A percentile compares a stretch with the other conserved stretches of the same genome.
phyloP scores from a whole-genome alignment of 352 stramenopile species.

The Peronospora farinosa region DNA sequence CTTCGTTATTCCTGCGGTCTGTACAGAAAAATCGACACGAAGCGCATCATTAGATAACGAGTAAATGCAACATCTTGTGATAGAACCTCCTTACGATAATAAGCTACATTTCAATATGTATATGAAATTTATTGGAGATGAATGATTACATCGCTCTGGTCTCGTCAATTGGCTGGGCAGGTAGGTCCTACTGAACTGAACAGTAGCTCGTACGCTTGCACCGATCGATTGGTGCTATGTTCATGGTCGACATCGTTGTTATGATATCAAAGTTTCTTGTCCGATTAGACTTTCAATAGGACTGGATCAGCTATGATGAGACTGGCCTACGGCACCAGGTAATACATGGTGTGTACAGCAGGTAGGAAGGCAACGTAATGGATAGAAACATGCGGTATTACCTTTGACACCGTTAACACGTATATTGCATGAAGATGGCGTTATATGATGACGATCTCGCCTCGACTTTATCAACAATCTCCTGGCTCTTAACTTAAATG shows the following conservation, averaged over 20 bases:
- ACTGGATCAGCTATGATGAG: not conserved
- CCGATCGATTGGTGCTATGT: conserved; percentile 2
- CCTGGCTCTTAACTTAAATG: conserved; percentile 28
- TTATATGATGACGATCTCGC: conserved; percentile 15
- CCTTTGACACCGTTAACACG: conserved; percentile 7
- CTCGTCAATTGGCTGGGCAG: not conserved
- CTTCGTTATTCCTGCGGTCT: too few relatives aligned
- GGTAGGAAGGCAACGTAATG: not conserved
- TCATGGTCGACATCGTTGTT: conserved; percentile 22
- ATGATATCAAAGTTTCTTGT: conserved; percentile 22
- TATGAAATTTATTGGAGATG: too few relatives aligned
- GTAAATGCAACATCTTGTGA: too few relatives aligned
- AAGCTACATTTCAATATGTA: too few relatives aligned
- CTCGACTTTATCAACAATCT: conserved; percentile 25
- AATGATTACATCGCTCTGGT: not conserved
- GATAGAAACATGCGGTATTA: conserved; percentile 4
- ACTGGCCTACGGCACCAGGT: not conserved
- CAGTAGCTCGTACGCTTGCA: conserved; percentile 6
- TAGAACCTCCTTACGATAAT: too few relatives aligned
- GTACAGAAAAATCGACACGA: too few relatives aligned
- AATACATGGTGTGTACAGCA: too few relatives aligned
- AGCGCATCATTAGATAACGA: too few relatives aligned
- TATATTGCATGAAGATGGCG: conserved; percentile 7
- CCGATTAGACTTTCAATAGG: conserved; percentile 4
- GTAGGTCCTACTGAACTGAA: conserved; percentile 4